Conservation (phyloP, 176 grass and related monocot genomes). For the Oryza officinalis region DNA sequence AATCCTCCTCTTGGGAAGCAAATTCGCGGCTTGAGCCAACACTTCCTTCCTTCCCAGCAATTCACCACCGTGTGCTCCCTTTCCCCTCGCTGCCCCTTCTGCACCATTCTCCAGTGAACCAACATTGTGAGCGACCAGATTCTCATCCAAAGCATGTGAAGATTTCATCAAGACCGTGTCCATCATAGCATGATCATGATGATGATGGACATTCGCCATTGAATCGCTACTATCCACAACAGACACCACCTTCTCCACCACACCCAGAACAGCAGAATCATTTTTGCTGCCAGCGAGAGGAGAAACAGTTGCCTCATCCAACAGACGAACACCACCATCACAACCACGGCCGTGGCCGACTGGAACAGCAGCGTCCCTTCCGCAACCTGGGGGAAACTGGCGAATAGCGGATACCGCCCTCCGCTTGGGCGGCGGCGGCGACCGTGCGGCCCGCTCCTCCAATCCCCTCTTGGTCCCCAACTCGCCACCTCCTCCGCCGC, state of each 20-base stretch:
- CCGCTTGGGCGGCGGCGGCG: constrained; percentile 21
- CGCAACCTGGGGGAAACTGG: constrained; percentile 41
- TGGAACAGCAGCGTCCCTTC: neutral
- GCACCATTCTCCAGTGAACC: neutral
- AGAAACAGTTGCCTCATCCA: neutral
- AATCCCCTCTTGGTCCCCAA: constrained; percentile 1
- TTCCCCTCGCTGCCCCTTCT: neutral
- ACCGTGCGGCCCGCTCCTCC: neutral
- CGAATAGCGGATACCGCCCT: constrained; percentile 19
- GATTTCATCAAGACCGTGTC: neutral
- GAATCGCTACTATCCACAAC: neutral
- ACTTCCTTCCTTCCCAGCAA: constrained; percentile 3
- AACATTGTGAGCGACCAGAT: neutral
- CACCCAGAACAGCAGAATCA: too few species aligned
- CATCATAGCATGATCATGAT: neutral
- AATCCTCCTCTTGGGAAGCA: neutral
- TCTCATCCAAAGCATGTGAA: neutral
- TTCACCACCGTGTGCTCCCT: neutral
- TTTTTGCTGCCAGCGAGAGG: neutral
- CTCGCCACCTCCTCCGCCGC: neutral
- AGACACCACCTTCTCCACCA: neutral
- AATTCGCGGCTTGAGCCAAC: neutral
- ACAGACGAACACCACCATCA: neutral
- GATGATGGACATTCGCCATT: neutral
- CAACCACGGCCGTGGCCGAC: neutral